Conservation (phyloP, 2,329 filamentous ascomycete genomes). For the Hypoxylon sp. region DNA sequence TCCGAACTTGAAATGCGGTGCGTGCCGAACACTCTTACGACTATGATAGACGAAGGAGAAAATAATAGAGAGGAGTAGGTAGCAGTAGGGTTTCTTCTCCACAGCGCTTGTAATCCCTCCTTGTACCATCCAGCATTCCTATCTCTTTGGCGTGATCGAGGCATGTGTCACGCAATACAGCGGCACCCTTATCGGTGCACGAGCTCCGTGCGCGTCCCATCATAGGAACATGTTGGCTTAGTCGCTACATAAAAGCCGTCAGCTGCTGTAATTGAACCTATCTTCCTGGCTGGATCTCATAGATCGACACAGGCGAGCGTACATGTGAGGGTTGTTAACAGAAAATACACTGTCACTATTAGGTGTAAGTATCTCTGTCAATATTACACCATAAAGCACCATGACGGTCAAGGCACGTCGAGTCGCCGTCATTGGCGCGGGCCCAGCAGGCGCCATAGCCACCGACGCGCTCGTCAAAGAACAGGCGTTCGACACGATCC, state of each 20-base stretch:
- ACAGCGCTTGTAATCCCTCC: conserved; percentile 22
- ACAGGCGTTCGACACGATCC: conserved; percentile 61
- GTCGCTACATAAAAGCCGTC: conserved; percentile 14
- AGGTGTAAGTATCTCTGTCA: not conserved
- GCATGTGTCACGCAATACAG: conserved; percentile 34
- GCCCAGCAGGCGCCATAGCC: conserved; percentile 64
- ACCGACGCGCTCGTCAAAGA: conserved; percentile 66
- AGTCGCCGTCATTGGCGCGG: conserved; percentile 66
- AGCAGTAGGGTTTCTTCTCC: conserved; percentile 9
- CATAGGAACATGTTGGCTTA: not conserved
- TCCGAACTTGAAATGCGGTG: not conserved
- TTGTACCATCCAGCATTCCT: conserved; percentile 13
- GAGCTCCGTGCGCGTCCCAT: conserved; percentile 3
- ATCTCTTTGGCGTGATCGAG: conserved; percentile 32
- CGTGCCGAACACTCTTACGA: not conserved
- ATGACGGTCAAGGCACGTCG: conserved; percentile 37
- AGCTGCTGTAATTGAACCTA: not conserved
- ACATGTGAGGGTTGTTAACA: no score
- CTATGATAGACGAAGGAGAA: conserved; percentile 3
- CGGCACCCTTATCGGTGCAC: conserved; percentile 23
- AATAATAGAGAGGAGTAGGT: conserved; percentile 19
- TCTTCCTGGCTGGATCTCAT: not conserved
- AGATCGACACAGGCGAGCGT: no score
- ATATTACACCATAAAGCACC: not conserved
- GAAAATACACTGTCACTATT: no score